A percentile compares a stretch with the other conserved stretches of the same genome.
Conservation (phyloP, 2,329 filamentous ascomycete species). For the Clonostachys rhizophaga region DNA sequence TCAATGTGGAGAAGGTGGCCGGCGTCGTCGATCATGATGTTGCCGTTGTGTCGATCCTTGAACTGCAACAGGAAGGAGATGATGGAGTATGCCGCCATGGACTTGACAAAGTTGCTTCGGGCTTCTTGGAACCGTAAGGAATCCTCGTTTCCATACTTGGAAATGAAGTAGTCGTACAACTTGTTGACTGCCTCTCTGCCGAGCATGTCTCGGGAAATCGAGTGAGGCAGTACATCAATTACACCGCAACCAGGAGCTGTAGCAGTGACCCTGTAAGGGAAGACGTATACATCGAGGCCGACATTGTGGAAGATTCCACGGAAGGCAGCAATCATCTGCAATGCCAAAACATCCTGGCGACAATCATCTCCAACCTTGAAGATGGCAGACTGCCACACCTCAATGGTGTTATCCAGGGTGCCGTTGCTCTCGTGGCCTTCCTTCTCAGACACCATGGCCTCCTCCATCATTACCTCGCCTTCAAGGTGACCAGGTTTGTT, state of each 20-base stretch:
- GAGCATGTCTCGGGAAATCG: constrained; percentile 97
- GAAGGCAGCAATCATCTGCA: constrained; percentile 98
- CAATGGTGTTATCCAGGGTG: constrained; percentile 56
- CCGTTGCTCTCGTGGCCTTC: constrained; percentile 14
- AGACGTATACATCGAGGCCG: constrained; percentile 93
- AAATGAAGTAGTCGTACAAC: constrained; percentile 96
- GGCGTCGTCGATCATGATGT: constrained; percentile 98
- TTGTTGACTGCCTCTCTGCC: constrained; percentile 97
- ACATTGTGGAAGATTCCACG: constrained; percentile 94
- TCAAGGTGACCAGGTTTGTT: constrained; percentile 52
- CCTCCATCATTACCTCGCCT: constrained; percentile 45
- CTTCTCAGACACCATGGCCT: constrained; percentile 14
- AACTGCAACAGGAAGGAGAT: constrained; percentile 97
- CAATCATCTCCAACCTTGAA: constrained; percentile 99
- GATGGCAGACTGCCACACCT: constrained; percentile 98
- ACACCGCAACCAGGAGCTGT: constrained; percentile 97
- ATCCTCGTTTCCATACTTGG: constrained; percentile 95
- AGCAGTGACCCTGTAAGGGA: constrained; percentile 93
- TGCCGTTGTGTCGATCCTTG: constrained; percentile 98
- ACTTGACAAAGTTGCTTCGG: constrained; percentile 96
- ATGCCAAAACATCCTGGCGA: constrained; percentile 89
- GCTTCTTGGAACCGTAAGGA: constrained; percentile 93
- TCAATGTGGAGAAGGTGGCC: constrained; percentile 98
- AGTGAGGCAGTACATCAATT: constrained; percentile 96
- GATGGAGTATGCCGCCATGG: constrained; percentile 96